These are phyloP conservation scores for Nemania diffusa DNA, from an alignment of 2,329 filamentous ascomycete species.

Conservation along the genomic window DNA sequence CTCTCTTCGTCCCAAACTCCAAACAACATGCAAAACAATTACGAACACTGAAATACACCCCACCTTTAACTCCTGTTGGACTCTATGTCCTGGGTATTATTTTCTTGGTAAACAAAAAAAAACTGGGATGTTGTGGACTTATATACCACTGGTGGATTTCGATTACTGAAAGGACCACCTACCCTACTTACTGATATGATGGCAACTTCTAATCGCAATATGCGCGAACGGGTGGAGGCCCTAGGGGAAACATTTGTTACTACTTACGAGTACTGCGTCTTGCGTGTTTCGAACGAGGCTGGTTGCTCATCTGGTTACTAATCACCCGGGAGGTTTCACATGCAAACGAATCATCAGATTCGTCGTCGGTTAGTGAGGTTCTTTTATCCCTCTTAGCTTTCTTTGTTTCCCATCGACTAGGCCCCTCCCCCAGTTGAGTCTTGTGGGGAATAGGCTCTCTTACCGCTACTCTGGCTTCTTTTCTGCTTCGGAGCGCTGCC, in stretches of 20 bases:
- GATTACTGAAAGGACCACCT: background rate
- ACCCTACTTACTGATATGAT: background rate
- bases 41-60: background rate
- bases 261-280: conserved; percentile 16
- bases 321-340: conserved; percentile 27
- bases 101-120: background rate
- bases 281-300: background rate
- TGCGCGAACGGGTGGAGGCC: background rate
- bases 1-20: background rate
- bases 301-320: background rate
- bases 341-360: conserved; percentile 36
- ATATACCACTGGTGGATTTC: background rate
- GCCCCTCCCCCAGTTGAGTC: background rate
- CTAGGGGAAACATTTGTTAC: background rate
- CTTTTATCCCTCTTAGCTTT: background rate
- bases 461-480: background rate
- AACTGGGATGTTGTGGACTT: background rate
- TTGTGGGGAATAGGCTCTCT: background rate
- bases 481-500: no score
- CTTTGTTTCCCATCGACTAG: background rate
- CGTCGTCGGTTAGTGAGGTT: background rate
- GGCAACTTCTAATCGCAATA: background rate
- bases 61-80: background rate
- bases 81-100: background rate
- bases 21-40: background rate